These are phyloP conservation scores for Sporothrix euskadiensis DNA, from an alignment of 2,329 filamentous ascomycete species.

Conservation along the genomic window DNA sequence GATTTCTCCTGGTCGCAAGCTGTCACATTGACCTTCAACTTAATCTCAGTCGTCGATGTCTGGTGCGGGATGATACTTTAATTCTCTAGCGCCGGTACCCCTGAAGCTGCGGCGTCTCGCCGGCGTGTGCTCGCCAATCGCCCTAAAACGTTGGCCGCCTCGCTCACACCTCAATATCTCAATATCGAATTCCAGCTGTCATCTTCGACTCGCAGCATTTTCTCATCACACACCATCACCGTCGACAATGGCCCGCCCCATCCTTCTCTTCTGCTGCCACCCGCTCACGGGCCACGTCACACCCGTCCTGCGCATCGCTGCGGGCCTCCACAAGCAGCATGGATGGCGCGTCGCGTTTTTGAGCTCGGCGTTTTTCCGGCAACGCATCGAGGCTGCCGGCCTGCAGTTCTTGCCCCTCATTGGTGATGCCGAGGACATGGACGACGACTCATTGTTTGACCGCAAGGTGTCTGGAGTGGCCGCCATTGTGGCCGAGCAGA, in stretches of 20 bases:
- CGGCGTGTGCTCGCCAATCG: not conserved
- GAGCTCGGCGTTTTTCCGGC: slow-evolving; percentile 40
- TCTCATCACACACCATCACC: not conserved
- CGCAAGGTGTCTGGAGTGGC: not conserved
- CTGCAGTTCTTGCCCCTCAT: slow-evolving; percentile 40
- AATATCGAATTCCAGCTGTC: not conserved
- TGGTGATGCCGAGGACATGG: slow-evolving; percentile 40
- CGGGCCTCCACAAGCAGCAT: slow-evolving; percentile 35
- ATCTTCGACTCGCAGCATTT: not conserved
- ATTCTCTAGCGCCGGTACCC: not conserved
- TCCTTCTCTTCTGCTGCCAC: slow-evolving; percentile 42
- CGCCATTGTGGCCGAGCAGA: slow-evolving; percentile 25
- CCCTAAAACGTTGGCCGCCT: not conserved
- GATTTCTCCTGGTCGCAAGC: too few relatives aligned
- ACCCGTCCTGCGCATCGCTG: slow-evolving; percentile 42
- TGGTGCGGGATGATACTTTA: not conserved
- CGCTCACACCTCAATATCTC: not conserved
- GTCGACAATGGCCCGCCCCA: slow-evolving; percentile 12
- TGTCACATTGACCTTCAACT: too few relatives aligned
- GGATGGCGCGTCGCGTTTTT: slow-evolving; percentile 42
- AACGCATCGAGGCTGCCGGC: slow-evolving; percentile 41
- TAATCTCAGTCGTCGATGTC: too few relatives aligned
- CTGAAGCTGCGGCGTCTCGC: not conserved
- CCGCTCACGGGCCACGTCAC: slow-evolving; percentile 43
- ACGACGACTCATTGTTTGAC: slow-evolving; percentile 37